Evolutionary conservation across 2,329 filamentous ascomycete genomes (phyloP).

Genomic region (Boeremia lycopersici): DNA sequence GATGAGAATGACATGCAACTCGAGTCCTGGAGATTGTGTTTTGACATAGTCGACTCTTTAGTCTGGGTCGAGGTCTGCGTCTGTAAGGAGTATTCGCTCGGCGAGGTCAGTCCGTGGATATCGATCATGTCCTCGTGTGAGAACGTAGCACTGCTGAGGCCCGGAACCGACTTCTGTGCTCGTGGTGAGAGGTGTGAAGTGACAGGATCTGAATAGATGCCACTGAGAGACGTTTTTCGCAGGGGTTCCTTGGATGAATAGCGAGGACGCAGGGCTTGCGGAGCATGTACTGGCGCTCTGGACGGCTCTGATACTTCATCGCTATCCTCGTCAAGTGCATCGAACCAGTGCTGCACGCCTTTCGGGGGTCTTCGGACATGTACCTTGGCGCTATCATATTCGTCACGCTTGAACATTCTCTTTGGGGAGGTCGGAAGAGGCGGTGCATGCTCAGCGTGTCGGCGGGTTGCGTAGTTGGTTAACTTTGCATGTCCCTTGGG

Average conservation of each 20-base stretch:
- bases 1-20: constrained; percentile 50
- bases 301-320: constrained; percentile 37
- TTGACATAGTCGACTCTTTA: constrained; percentile 41
- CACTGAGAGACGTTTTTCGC: constrained; percentile 27
- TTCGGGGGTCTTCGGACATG: constrained; percentile 55
- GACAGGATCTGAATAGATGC: constrained; percentile 17
- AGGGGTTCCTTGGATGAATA: constrained; percentile 18
- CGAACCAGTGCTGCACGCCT: constrained; percentile 59
- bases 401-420: constrained; percentile 43
- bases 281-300: constrained; percentile 18
- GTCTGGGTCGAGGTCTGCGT: constrained; percentile 40
- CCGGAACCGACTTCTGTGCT: constrained; percentile 19
- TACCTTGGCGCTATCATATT: constrained; percentile 54
- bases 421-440: constrained; percentile 29
- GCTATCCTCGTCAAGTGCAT: constrained; percentile 52
- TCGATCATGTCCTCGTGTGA: constrained; percentile 30
- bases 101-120: constrained; percentile 33
- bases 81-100: constrained; percentile 37
- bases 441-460: constrained; percentile 22
- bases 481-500: constrained; percentile 25
- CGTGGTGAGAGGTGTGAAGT: constrained; percentile 16
- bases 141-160: constrained; percentile 28
- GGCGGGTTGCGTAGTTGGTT: constrained; percentile 31
- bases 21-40: constrained; percentile 44
- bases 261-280: constrained; percentile 17